These are phyloP conservation scores for Sordariomycetes sp. DNA, from an alignment of 2,329 filamentous ascomycete species.

Conservation along the genomic window DNA sequence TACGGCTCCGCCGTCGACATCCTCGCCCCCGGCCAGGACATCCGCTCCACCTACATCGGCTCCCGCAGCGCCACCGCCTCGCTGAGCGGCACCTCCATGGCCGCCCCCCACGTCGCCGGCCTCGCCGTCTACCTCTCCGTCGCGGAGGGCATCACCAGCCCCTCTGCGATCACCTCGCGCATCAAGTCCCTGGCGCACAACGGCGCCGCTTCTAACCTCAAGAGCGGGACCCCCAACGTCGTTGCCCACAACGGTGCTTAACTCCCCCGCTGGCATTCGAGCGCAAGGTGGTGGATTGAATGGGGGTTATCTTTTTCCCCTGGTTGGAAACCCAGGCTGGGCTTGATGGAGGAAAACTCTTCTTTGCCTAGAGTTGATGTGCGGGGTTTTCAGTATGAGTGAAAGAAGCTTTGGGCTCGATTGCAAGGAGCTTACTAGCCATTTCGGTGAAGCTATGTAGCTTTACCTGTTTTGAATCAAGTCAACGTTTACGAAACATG, in stretches of 20 bases:
- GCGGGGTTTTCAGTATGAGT: no score
- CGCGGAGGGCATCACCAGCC: slow-evolving; percentile 24
- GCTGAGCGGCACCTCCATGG: slow-evolving; percentile 49
- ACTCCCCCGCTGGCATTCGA: no score
- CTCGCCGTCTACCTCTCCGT: slow-evolving; percentile 31
- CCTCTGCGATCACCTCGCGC: slow-evolving; percentile 30
- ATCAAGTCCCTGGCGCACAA: slow-evolving; percentile 28
- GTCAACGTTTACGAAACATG: no score
- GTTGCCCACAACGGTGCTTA: slow-evolving; percentile 39
- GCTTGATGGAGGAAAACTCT: no score
- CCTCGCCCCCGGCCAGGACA: slow-evolving; percentile 32
- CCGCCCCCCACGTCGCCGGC: slow-evolving; percentile 45
- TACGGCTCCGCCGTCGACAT: slow-evolving; percentile 33
- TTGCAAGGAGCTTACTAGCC: no score
- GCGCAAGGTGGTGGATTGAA: no score
- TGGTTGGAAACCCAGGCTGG: no score
- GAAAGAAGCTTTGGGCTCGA: no score
- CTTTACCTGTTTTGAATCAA: no score
- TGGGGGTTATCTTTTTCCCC: no score
- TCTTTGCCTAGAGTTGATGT: no score
- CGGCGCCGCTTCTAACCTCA: slow-evolving; percentile 24
- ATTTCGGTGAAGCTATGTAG: no score
- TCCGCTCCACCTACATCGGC: slow-evolving; percentile 33
- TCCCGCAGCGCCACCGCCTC: slow-evolving; percentile 24
- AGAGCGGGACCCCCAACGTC: slow-evolving; percentile 31